Evolutionary conservation across 129 eudicot genomes (phyloP).

Genomic region (Kitagawia praeruptora): DNA sequence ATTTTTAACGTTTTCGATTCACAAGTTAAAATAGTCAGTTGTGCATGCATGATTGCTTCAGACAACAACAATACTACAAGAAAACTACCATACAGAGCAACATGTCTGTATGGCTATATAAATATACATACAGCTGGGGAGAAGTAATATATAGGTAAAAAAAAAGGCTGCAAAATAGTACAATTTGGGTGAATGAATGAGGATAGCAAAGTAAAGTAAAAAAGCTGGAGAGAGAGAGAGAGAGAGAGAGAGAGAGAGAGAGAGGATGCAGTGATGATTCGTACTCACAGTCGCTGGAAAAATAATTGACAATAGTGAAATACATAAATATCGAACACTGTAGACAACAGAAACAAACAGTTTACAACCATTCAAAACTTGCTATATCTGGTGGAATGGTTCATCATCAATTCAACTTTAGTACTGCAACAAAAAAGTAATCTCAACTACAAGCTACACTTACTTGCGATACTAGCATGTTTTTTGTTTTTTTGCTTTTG

Average conservation of each 20-base stretch:
- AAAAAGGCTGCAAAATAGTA: background rate
- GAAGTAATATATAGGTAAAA: background rate
- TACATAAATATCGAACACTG: background rate
- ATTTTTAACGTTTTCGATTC: background rate
- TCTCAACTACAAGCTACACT: background rate
- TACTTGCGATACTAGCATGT: background rate
- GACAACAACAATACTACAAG: background rate
- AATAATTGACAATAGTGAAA: background rate
- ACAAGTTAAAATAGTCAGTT: background rate
- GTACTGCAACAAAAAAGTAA: slow-evolving; percentile 3
- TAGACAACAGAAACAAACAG: background rate
- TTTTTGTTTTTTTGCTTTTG: background rate
- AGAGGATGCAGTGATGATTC: background rate
- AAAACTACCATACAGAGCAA: background rate
- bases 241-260: background rate
- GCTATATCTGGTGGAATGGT: background rate
- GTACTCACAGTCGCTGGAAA: background rate
- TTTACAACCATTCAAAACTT: background rate
- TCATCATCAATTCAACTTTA: background rate
- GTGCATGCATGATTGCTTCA: background rate
- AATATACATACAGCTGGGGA: background rate
- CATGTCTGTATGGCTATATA: background rate
- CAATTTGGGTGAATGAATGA: slow-evolving; percentile 3
- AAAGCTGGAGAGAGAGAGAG: background rate
- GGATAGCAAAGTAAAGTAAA: background rate